Conservation (phyloP, 2,329 filamentous ascomycete genomes). For the Sporothrix brunneoviolacea region DNA sequence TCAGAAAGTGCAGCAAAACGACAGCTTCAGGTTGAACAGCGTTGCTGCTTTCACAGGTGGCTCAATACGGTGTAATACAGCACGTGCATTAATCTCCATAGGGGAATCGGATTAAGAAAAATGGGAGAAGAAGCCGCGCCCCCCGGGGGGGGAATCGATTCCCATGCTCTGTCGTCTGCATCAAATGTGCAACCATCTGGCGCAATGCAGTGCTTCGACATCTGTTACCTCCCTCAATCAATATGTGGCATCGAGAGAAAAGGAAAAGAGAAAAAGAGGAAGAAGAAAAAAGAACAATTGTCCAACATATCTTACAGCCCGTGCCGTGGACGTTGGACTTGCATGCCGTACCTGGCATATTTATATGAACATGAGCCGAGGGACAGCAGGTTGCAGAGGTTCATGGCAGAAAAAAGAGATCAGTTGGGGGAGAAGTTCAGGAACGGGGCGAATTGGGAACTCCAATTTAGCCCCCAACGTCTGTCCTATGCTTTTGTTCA, state of each 20-base stretch:
- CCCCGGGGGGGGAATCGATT: too few relatives aligned
- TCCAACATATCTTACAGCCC: too few relatives aligned
- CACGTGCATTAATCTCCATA: too few relatives aligned
- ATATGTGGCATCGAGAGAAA: background rate
- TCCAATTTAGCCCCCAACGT: background rate
- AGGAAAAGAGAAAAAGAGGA: background rate
- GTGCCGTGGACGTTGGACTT: background rate
- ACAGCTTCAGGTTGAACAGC: too few relatives aligned
- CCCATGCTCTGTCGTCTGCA: too few relatives aligned
- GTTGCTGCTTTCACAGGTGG: too few relatives aligned
- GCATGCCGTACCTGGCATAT: slow-evolving; percentile 3
- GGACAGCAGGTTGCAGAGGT: background rate
- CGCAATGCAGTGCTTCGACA: background rate
- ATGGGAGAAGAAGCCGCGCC: too few relatives aligned
- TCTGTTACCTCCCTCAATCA: background rate
- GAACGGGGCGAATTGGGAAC: background rate
- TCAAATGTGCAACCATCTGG: slow-evolving; percentile 1
- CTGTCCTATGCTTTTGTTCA: background rate
- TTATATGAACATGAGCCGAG: background rate
- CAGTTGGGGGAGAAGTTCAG: background rate
- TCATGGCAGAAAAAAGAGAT: background rate
- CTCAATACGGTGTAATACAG: too few relatives aligned
- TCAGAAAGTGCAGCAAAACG: too few relatives aligned
- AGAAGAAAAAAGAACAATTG: background rate
- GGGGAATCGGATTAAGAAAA: too few relatives aligned